Percentiles rank a stretch among this genome's conserved stretches.
phyloP scores from a whole-genome alignment of 2,329 filamentous ascomycete species.

The Scedosporium aurantiacum region DNA sequence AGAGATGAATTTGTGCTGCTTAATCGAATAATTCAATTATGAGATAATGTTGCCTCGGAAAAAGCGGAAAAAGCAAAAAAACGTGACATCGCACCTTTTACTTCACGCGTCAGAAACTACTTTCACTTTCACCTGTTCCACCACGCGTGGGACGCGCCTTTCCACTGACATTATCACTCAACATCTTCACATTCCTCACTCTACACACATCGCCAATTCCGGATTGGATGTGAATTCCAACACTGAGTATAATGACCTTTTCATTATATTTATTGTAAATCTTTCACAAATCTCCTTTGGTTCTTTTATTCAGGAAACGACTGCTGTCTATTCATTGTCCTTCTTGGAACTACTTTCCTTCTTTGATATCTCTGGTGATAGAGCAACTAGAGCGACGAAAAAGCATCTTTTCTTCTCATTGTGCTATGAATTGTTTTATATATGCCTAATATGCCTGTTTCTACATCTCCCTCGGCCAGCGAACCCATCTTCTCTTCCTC shows the following conservation, averaged over 20 bases:
- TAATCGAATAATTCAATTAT: not conserved
- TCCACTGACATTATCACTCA: not conserved
- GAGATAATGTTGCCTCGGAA: not conserved
- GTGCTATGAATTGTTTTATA: not conserved
- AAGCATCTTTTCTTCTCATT: not conserved
- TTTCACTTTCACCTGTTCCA: not conserved
- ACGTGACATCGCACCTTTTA: conserved; percentile 1
- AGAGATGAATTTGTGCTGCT: not conserved
- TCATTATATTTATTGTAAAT: not conserved
- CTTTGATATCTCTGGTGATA: not conserved
- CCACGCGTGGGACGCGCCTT: not conserved
- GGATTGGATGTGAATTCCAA: not conserved
- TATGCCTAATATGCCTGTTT: not conserved
- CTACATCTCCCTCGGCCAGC: not conserved
- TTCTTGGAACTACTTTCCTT: not conserved
- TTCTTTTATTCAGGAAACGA: not conserved
- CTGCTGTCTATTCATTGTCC: not conserved
- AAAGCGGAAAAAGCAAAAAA: not conserved
- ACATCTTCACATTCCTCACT: not conserved
- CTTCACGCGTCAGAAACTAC: not conserved
- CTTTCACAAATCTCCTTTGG: not conserved
- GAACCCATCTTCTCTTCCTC: not conserved
- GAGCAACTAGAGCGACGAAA: too few relatives aligned
- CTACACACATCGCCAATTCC: not conserved
- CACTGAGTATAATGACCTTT: not conserved